These are phyloP conservation scores for Keithomyces neogunnii DNA, from an alignment of 2,329 filamentous ascomycete genomes.

Conservation along the genomic window DNA sequence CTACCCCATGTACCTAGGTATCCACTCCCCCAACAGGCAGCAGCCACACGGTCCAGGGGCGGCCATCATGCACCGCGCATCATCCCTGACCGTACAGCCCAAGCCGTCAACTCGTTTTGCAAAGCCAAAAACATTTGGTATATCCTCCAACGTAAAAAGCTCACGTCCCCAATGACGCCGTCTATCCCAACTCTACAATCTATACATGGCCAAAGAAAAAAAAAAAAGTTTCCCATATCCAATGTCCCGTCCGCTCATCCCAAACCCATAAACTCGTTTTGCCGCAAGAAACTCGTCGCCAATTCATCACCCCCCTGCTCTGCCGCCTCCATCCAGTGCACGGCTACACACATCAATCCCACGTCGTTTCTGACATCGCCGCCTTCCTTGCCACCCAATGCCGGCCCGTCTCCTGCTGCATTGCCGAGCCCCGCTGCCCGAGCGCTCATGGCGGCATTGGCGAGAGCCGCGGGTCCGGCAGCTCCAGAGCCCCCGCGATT, in stretches of 20 bases:
- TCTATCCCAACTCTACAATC: not conserved
- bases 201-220: not conserved
- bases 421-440: constrained; percentile 14
- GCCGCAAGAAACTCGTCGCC: constrained; percentile 72
- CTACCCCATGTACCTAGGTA: no score
- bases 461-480: constrained; percentile 13
- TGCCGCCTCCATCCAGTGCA: constrained; percentile 95
- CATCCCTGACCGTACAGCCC: no score
- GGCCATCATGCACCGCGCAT: no score
- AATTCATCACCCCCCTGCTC: constrained; percentile 79
- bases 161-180: not conserved
- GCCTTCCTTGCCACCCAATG: constrained; percentile 23
- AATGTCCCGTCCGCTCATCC: constrained; percentile 12
- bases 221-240: not conserved
- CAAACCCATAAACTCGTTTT: constrained; percentile 40
- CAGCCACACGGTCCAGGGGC: no score
- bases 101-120: not conserved
- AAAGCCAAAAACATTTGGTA: not conserved
- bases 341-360: constrained; percentile 83
- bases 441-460: constrained; percentile 14
- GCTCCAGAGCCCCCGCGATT: constrained; percentile 15
- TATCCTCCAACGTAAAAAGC: not conserved
- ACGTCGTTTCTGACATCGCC: constrained; percentile 63
- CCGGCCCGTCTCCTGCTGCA: constrained; percentile 13
- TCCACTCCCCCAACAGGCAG: no score